Base-by-base conservation (phyloP, 306 rosid genomes). In the Vigna mungo region DNA sequence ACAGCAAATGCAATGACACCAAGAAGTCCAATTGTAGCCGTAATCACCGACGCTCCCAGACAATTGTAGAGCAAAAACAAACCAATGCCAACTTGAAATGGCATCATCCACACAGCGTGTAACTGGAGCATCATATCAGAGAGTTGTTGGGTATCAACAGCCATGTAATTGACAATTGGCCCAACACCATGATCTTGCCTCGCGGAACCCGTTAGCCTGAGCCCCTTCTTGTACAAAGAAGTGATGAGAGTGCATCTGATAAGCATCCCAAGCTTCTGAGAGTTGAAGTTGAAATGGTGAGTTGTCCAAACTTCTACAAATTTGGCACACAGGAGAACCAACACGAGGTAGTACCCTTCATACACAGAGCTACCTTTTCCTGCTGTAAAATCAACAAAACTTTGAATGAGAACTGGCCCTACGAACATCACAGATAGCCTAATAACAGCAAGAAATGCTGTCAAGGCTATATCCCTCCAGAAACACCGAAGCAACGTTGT, bases 161-260 rank as follows among this genome's bases (percentile, higher is more conserved):
- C 97, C 98, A 95, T 95, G 86, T 95, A 92, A 81, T 95, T 95
- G 74, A 95, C 98, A 37, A 92, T 95, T 59, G 91, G 90, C 60
- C 98, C 98, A 21, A 95, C 86, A 32, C 98, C 98, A 62, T 95
- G 98, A 36, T 85, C 89, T 68, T 95, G 98, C 54, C 97, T 54
- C 13, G 95, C 92, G 1, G 98, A 90, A 73, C 96, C 77, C 1
- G 98, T 60, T 68, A 95, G 69, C 85, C 90, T 87, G 61, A 95
- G 65, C 8, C 98, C 98, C 80, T 95, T 95, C 84, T 84, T 90
- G 84, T 95, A 95, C 84, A 95, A 30, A 3, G 95, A 87, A 68
- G 98, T 90, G 49, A 95, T 86, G 39, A 95, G 93, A 13, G 96
- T 87, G 62, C 88, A 86, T 9, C 98, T 82, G 5, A 95, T 92